These are phyloP conservation scores for Canariomyces notabilis DNA, from an alignment of 2,329 filamentous ascomycete genomes.

Conservation along the genomic window DNA sequence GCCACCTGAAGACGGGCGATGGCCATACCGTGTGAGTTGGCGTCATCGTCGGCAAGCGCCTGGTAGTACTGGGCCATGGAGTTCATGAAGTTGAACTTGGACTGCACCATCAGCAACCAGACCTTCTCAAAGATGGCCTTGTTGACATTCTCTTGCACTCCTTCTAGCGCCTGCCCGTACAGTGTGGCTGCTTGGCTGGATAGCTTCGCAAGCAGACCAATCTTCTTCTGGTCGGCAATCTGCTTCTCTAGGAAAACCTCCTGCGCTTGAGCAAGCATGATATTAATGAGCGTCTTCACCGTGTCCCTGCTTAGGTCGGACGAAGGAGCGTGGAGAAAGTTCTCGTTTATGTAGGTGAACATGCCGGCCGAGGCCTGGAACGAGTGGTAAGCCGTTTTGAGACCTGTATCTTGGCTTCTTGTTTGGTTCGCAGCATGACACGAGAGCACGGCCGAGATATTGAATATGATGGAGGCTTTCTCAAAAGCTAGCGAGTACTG, in stretches of 20 bases:
- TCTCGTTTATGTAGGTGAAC: conserved; percentile 99
- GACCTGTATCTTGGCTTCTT: conserved; percentile 81
- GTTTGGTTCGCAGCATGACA: conserved; percentile 94
- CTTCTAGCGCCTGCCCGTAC: conserved; percentile 82
- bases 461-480: conserved; percentile 99
- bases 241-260: conserved; percentile 98
- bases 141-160: conserved; percentile 85
- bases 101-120: conserved; percentile 79
- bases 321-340: conserved; percentile 94
- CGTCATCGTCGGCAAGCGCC: conserved; percentile 83
- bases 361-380: conserved; percentile 98
- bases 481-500: conserved; percentile 97
- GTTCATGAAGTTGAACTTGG: conserved; percentile 76
- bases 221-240: conserved; percentile 86
- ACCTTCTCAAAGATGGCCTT: conserved; percentile 92
- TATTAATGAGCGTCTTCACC: conserved; percentile 85
- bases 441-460: conserved; percentile 94
- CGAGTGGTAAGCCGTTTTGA: conserved; percentile 96
- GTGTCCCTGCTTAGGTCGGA: conserved; percentile 95
- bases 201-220: conserved; percentile 84
- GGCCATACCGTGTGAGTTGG: conserved; percentile 77
- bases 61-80: conserved; percentile 93
- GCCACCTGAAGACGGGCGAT: conserved; percentile 79
- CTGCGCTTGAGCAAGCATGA: conserved; percentile 93
- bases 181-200: conserved; percentile 86